Conservation (phyloP, 805 yeast genomes). For the Metschnikowia similis region DNA sequence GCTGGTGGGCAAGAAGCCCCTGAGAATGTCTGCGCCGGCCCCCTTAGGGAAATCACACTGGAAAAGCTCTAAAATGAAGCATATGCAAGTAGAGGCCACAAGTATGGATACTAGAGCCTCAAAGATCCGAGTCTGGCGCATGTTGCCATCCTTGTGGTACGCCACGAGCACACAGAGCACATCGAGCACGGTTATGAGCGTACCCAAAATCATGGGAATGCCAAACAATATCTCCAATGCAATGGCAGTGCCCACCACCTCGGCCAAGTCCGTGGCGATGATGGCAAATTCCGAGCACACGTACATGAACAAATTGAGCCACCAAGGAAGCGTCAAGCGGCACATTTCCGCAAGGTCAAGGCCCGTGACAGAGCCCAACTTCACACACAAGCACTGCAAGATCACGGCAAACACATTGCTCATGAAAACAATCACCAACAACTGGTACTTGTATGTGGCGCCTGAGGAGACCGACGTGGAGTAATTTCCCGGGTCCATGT, state of each 20-base stretch:
- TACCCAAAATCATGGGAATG: conserved; percentile 73
- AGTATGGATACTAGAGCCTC: conserved; percentile 69
- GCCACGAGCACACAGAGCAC: conserved; percentile 75
- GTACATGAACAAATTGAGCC: conserved; percentile 63
- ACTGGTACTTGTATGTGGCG: conserved; percentile 68
- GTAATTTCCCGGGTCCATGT: conserved; percentile 93
- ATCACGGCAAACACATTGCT: conserved; percentile 84
- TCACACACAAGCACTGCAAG: conserved; percentile 77
- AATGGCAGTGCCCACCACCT: conserved; percentile 91
- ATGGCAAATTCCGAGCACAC: conserved; percentile 79
- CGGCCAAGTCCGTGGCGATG: conserved; percentile 90
- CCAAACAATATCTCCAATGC: conserved; percentile 71
- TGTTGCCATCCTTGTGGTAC: conserved; percentile 68
- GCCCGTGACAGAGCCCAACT: conserved; percentile 87
- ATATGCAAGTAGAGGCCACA: conserved; percentile 69
- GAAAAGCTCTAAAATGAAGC: conserved; percentile 68
- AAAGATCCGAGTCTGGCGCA: conserved; percentile 70
- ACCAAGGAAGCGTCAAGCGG: conserved; percentile 60
- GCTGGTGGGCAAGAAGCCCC: conserved; percentile 64
- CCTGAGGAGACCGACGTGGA: conserved; percentile 89
- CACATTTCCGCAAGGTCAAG: conserved; percentile 84
- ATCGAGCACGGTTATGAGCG: conserved; percentile 73
- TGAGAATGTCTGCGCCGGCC: conserved; percentile 46
- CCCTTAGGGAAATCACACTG: conserved; percentile 50
- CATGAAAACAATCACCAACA: conserved; percentile 65